These are phyloP conservation scores for Rhynchospora breviuscula DNA, from an alignment of 176 grass and related monocot genomes.

Conservation along the genomic window DNA sequence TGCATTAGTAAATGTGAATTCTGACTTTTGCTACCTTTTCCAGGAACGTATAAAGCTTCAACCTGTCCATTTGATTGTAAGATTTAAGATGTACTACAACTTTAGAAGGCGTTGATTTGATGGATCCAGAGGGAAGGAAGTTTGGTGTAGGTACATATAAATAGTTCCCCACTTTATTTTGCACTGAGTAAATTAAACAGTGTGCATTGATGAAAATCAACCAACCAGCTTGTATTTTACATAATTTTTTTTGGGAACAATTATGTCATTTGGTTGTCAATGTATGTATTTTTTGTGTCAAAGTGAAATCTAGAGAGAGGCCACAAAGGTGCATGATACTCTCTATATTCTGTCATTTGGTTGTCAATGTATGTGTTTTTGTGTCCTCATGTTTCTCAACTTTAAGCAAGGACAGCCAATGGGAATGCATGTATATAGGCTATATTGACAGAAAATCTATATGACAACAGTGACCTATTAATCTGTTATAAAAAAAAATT, in stretches of 20 bases:
- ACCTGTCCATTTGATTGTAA: not conserved
- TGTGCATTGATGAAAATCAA: not conserved
- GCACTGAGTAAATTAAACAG: not conserved
- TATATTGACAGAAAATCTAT: no score
- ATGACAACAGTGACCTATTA: no score
- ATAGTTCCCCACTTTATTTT: not conserved
- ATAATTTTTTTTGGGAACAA: not conserved
- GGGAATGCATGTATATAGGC: not conserved
- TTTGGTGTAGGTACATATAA: slow-evolving; percentile 15
- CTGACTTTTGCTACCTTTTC: not conserved
- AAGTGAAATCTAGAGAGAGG: not conserved
- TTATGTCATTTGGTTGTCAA: not conserved
- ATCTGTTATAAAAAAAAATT: no score
- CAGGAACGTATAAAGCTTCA: not conserved
- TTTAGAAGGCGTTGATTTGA: slow-evolving; percentile 17
- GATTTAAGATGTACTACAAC: slow-evolving; percentile 9
- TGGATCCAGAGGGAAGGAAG: slow-evolving; percentile 22
- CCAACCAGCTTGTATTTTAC: not conserved
- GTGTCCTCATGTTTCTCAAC: not conserved
- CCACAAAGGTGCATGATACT: not conserved
- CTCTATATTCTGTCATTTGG: not conserved
- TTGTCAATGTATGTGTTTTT: not conserved
- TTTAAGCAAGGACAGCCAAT: not conserved
- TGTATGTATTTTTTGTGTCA: not conserved
- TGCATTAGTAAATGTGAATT: not conserved